Conservation (phyloP, 352 stramenopile species). For the Phytophthora boehmeriae region DNA sequence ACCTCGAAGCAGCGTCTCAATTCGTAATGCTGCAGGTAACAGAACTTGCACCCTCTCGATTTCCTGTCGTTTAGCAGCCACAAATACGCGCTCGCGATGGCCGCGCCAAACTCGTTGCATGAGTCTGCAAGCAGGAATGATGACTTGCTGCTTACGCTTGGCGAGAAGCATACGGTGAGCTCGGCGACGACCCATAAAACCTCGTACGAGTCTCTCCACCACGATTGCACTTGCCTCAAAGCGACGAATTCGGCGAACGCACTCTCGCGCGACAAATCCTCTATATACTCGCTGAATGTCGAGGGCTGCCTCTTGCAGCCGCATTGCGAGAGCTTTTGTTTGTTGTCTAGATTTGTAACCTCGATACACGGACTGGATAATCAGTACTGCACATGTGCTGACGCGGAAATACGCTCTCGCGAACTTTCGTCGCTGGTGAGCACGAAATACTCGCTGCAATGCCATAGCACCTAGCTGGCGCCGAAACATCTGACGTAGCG, state of each 20-base stretch:
- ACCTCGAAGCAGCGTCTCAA: slow-evolving; percentile 57
- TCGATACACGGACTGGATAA: slow-evolving; percentile 76
- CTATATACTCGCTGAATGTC: slow-evolving; percentile 65
- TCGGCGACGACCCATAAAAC: slow-evolving; percentile 60
- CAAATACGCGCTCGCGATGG: slow-evolving; percentile 37
- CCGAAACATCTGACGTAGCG: slow-evolving; percentile 44
- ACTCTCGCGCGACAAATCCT: slow-evolving; percentile 49
- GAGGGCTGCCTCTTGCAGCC: slow-evolving; percentile 35
- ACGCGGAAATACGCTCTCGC: slow-evolving; percentile 54
- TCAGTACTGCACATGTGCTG: slow-evolving; percentile 52
- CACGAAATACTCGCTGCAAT: slow-evolving; percentile 71
- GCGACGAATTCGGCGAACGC: slow-evolving; percentile 46
- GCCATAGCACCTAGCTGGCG: slow-evolving; percentile 49
- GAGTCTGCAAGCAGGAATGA: slow-evolving; percentile 43
- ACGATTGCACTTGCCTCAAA: slow-evolving; percentile 48
- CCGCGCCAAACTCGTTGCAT: slow-evolving; percentile 74
- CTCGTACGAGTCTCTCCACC: slow-evolving; percentile 57
- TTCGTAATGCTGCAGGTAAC: slow-evolving; percentile 53
- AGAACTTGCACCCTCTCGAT: slow-evolving; percentile 41
- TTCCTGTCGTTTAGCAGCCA: slow-evolving; percentile 31
- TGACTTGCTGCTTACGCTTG: slow-evolving; percentile 43
- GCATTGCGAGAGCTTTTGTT: slow-evolving; percentile 36
- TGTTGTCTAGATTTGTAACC: slow-evolving; percentile 48
- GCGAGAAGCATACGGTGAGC: slow-evolving; percentile 49
- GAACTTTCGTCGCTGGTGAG: slow-evolving; percentile 54